These are phyloP conservation scores for Elsinoe arachidis DNA, from an alignment of 2,329 filamentous ascomycete species.

Conservation along the genomic window DNA sequence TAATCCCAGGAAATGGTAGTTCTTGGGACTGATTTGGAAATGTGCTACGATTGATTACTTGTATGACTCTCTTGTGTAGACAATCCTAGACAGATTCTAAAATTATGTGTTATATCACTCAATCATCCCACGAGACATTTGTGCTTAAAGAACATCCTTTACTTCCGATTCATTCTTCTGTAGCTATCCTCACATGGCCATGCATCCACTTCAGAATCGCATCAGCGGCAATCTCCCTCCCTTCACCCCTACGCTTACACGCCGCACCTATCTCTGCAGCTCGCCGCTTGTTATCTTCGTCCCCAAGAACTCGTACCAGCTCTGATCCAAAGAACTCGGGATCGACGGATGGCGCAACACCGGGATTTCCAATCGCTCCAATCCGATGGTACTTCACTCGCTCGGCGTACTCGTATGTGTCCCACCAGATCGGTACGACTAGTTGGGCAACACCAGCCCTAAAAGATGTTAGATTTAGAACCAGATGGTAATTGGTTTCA, in stretches of 20 bases:
- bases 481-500: too few relatives aligned
- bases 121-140: too few relatives aligned
- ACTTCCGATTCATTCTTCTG: background rate
- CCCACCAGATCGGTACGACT: constrained; percentile 11
- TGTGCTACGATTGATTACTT: background rate
- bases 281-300: background rate
- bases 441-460: constrained; percentile 13
- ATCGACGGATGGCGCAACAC: constrained; percentile 3
- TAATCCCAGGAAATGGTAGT: too few relatives aligned
- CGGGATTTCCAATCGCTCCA: background rate
- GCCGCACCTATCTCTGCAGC: background rate
- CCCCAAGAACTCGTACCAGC: constrained; percentile 3
- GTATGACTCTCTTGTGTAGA: too few relatives aligned
- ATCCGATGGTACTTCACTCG: constrained; percentile 12
- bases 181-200: background rate
- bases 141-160: background rate
- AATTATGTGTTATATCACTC: too few relatives aligned
- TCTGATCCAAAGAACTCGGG: background rate
- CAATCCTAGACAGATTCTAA: too few relatives aligned
- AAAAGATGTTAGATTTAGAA: background rate
- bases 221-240: constrained; percentile 2
- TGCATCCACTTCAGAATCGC: background rate
- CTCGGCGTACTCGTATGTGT: constrained; percentile 13
- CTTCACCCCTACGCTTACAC: background rate
- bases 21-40: background rate